Percentiles rank a stretch among this genome's conserved stretches.
Evolutionary conservation across 2,329 filamentous ascomycete genomes (phyloP).

Genomic region (Sclerotinia nivalis): DNA sequence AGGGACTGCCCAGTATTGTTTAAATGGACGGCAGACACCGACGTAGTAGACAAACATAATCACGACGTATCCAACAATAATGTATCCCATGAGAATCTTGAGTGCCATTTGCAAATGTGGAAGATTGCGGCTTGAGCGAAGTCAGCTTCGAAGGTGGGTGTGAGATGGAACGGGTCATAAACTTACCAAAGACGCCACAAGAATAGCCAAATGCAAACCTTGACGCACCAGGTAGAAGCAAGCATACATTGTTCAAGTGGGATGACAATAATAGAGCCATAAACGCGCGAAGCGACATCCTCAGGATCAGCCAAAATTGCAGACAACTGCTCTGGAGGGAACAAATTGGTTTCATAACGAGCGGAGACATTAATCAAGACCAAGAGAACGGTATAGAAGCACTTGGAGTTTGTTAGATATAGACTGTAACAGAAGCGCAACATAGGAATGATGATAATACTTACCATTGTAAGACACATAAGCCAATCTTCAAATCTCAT

Average conservation of each 20-base stretch:
- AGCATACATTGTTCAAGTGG: conserved; percentile 52
- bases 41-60: conserved; percentile 37
- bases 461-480: conserved; percentile 44
- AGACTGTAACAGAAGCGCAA: background rate
- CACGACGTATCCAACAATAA: conserved; percentile 48
- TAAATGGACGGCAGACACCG: conserved; percentile 55
- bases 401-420: conserved; percentile 32
- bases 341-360: conserved; percentile 44
- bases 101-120: conserved; percentile 42
- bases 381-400: conserved; percentile 42
- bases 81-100: conserved; percentile 50
- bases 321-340: conserved; percentile 42
- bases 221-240: conserved; percentile 51
- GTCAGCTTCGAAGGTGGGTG: background rate
- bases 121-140: conserved; percentile 24
- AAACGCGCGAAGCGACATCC: conserved; percentile 47
- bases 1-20: conserved; percentile 59
- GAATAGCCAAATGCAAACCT: conserved; percentile 55
- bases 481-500: conserved; percentile 43
- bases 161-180: background rate
- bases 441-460: background rate
- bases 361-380: conserved; percentile 44
- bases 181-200: conserved; percentile 33
- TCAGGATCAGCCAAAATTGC: conserved; percentile 41
- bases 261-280: conserved; percentile 50